Percentiles rank a stretch among this genome's conserved stretches.
Evolutionary conservation across 2,329 filamentous ascomycete genomes (phyloP).

Genomic region (Fusarium coicis): DNA sequence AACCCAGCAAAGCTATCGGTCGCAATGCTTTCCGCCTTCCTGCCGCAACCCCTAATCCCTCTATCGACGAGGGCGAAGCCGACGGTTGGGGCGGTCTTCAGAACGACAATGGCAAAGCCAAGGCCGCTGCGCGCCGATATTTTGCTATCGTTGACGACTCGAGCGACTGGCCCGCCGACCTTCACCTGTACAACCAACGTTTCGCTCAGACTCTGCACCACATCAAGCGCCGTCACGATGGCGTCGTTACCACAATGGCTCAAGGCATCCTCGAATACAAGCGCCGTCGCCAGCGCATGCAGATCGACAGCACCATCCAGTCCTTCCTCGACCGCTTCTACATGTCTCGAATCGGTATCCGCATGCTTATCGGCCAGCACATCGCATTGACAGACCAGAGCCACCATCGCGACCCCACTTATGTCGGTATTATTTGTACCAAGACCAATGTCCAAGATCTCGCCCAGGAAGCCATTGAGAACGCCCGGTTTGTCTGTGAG

Average conservation of each 20-base stretch:
- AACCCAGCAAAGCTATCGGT: constrained; percentile 66
- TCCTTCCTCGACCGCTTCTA: constrained; percentile 98
- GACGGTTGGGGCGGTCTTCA: constrained; percentile 64
- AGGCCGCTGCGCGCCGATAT: constrained; percentile 71
- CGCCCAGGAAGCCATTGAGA: constrained; percentile 96
- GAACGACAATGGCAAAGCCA: constrained; percentile 56
- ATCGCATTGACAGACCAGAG: constrained; percentile 96
- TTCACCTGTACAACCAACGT: constrained; percentile 91
- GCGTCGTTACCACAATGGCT: constrained; percentile 97
- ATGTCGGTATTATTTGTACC: constrained; percentile 98
- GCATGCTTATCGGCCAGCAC: constrained; percentile 99
- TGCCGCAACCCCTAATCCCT: constrained; percentile 90
- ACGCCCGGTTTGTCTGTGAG: constrained; percentile 98
- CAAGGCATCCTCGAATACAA: constrained; percentile 99
- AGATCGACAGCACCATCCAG: constrained; percentile 97
- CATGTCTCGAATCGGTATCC: constrained; percentile 99
- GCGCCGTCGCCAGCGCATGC: constrained; percentile 93
- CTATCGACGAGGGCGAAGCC: constrained; percentile 86
- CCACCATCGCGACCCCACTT: constrained; percentile 87
- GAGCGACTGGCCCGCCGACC: constrained; percentile 90
- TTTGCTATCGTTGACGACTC: constrained; percentile 92
- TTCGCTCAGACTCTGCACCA: constrained; percentile 90
- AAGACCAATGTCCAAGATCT: constrained; percentile 97
- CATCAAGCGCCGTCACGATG: constrained; percentile 96
- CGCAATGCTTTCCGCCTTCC: constrained; percentile 75